phyloP scores from a whole-genome alignment of 257 asterid species.

The Anisodus tanguticus region DNA sequence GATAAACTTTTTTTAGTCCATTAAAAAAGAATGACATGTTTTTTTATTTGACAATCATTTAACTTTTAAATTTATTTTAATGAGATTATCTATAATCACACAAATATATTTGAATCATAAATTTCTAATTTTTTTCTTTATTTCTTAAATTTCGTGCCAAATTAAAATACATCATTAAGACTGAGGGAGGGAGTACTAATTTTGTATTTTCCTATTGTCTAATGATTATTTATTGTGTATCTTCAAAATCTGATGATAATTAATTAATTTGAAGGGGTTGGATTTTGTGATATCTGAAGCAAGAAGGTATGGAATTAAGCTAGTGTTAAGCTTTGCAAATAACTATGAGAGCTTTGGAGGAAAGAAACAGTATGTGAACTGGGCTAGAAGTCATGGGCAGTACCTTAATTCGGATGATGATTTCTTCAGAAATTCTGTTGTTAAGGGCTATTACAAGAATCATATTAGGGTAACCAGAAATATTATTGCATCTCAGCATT shows the following conservation, averaged over 20 bases:
- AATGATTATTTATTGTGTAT: not conserved
- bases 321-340: conserved; percentile 73
- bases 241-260: not conserved
- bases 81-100: no score
- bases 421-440: conserved; percentile 68
- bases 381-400: conserved; percentile 81
- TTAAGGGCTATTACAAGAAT: conserved; percentile 72
- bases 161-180: no score
- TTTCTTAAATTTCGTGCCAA: not conserved
- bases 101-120: no score
- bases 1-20: no score
- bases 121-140: no score
- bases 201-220: not conserved
- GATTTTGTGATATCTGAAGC: conserved; percentile 93
- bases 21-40: no score
- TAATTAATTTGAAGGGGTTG: conserved; percentile 62
- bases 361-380: conserved; percentile 82
- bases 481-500: not conserved
- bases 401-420: conserved; percentile 78
- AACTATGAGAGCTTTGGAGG: conserved; percentile 91
- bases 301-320: conserved; percentile 69
- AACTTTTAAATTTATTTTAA: no score
- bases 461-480: conserved; percentile 58
- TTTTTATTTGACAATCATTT: no score
- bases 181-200: not conserved